A percentile compares a stretch with the other conserved stretches of the same genome.
These are phyloP conservation scores for Odontarrhena argentea DNA, from an alignment of 345 rosid species.

Conservation along the genomic window DNA sequence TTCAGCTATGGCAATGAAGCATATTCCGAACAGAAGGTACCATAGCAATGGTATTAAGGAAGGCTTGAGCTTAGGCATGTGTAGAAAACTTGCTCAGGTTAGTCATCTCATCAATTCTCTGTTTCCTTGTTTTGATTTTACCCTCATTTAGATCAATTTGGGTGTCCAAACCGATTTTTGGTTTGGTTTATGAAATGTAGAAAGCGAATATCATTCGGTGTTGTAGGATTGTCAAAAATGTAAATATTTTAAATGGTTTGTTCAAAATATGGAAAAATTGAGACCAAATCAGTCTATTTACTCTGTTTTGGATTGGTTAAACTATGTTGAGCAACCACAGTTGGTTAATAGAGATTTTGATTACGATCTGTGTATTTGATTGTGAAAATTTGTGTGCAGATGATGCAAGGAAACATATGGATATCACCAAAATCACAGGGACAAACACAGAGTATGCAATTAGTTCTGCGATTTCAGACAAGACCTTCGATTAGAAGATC, in stretches of 20 bases:
- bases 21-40: conserved; percentile 44
- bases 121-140: conserved; percentile 3
- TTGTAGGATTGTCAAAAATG: too few relatives aligned
- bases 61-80: conserved; percentile 75
- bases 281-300: neutral
- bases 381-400: conserved; percentile 46
- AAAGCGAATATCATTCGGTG: neutral
- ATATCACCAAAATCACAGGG: conserved; percentile 65
- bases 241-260: too few relatives aligned
- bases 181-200: neutral
- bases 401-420: conserved; percentile 98
- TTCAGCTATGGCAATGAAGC: conserved; percentile 39
- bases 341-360: neutral
- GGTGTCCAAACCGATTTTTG: neutral
- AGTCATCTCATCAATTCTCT: conserved; percentile 29
- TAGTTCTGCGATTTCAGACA: conserved; percentile 67
- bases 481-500: conserved; percentile 54
- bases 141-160: neutral
- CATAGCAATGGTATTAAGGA: conserved; percentile 59
- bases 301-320: conserved; percentile 3
- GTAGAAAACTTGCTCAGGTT: conserved; percentile 94
- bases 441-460: conserved; percentile 68
- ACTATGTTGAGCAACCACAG: neutral
- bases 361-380: neutral
- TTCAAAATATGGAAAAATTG: too few relatives aligned